Percentiles rank a stretch among this genome's conserved stretches.
These are phyloP conservation scores for Fonsecaea erecta DNA, from an alignment of 2,329 filamentous ascomycete species.

Conservation along the genomic window DNA sequence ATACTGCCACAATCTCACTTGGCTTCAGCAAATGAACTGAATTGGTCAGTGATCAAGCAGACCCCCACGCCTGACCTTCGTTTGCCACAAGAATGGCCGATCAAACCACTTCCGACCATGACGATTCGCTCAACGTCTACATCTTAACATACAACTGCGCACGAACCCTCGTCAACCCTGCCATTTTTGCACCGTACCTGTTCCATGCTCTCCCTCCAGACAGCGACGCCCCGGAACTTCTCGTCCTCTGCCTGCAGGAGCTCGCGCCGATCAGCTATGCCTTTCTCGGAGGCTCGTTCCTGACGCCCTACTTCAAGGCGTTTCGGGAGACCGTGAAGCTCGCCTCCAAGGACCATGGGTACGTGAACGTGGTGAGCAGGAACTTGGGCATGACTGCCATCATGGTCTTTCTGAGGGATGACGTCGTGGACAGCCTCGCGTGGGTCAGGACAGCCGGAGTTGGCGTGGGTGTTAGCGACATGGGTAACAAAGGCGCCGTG, in stretches of 20 bases:
- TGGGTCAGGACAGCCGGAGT: slow-evolving; percentile 78
- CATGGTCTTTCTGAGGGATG: slow-evolving; percentile 76
- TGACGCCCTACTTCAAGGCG: slow-evolving; percentile 74
- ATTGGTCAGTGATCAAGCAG: not conserved
- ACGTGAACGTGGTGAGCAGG: slow-evolving; percentile 70
- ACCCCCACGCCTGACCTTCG: not conserved
- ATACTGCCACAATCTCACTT: not conserved
- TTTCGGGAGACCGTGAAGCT: slow-evolving; percentile 73
- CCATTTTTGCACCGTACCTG: slow-evolving; percentile 73
- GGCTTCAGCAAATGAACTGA: not conserved
- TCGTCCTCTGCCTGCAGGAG: slow-evolving; percentile 79
- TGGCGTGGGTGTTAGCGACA: slow-evolving; percentile 81
- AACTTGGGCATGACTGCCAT: slow-evolving; percentile 90
- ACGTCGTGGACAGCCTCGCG: slow-evolving; percentile 61
- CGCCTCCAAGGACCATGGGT: slow-evolving; percentile 56
- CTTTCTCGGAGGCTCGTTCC: slow-evolving; percentile 81
- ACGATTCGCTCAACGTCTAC: slow-evolving; percentile 50
- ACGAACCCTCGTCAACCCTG: slow-evolving; percentile 69
- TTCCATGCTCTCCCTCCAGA: slow-evolving; percentile 59
- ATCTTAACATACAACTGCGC: slow-evolving; percentile 91
- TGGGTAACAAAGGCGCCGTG: slow-evolving; percentile 95
- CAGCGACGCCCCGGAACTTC: slow-evolving; percentile 65
- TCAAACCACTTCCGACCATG: not conserved
- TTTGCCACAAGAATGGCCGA: slow-evolving; percentile 2
- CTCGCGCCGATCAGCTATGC: slow-evolving; percentile 81